Percentiles rank a stretch among this genome's conserved stretches.
Conservation (phyloP, 768 basidiomycete genomes). For the Piloderma croceum region DNA sequence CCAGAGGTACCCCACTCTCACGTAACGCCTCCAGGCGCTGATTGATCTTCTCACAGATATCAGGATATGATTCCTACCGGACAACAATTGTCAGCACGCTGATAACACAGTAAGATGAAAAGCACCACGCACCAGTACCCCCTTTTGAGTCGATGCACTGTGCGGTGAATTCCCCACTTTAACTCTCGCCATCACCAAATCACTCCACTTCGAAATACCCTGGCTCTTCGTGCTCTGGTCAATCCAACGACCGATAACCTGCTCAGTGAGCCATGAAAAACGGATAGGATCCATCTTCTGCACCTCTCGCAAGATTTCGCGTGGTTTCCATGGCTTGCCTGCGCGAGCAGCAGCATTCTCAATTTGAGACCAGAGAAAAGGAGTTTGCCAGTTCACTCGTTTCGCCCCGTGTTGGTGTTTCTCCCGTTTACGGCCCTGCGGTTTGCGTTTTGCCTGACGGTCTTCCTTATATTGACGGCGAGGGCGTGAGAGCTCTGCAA, state of each 20-base stretch:
- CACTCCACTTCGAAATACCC: neutral
- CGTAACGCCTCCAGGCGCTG: slow-evolving; percentile 14
- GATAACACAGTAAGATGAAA: neutral
- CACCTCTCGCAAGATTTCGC: slow-evolving; percentile 5
- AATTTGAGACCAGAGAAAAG: slow-evolving; percentile 8
- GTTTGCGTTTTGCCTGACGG: slow-evolving; percentile 10
- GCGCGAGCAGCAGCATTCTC: slow-evolving; percentile 1
- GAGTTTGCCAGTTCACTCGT: slow-evolving; percentile 8
- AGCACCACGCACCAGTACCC: slow-evolving; percentile 15
- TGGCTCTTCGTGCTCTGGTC: slow-evolving; percentile 2
- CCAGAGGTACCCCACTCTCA: slow-evolving; percentile 16
- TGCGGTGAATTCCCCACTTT: neutral
- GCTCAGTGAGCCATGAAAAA: slow-evolving; percentile 2
- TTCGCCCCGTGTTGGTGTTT: no score
- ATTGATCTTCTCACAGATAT: slow-evolving; percentile 14
- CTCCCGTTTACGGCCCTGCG: no score
- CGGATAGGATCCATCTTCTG: slow-evolving; percentile 3
- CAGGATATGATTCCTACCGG: slow-evolving; percentile 15
- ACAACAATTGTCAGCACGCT: neutral
- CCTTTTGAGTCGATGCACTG: slow-evolving; percentile 13
- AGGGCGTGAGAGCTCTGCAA: slow-evolving; percentile 10
- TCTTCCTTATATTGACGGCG: slow-evolving; percentile 6
- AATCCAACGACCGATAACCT: slow-evolving; percentile 6
- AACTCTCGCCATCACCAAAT: neutral
- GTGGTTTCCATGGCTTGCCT: neutral